Base-by-base conservation (phyloP, 495 filamentous ascomycete genomes). In the Lasiosphaeriaceae sp. region DNA sequence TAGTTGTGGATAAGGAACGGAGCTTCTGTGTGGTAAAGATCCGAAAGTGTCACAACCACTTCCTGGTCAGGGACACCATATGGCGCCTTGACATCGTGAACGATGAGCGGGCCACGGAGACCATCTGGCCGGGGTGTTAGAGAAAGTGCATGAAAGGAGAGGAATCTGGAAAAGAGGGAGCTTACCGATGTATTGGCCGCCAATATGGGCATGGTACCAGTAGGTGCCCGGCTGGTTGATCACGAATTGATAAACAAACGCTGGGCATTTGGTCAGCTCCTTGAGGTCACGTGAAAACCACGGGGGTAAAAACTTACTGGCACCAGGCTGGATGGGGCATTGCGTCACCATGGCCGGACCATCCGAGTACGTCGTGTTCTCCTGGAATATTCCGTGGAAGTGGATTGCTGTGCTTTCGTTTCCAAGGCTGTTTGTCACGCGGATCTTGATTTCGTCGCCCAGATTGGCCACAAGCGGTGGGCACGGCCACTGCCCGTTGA, bases 121-220 rank as follows among this genome's bases (percentile, higher is more conserved):
- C 86, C 86, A 66, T 89, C 86, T 52, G 19, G 3, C 20, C 21
- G 24, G 11, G 46, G 5, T n/a, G 31, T 50, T 50, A 52, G 31
- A 34, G 16, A 34, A 85, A 86, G 24, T 59, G 17, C 37, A 11
- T 12, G 3, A 9, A 14, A 22, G 44, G 44, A 5, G 31, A 39
- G 14, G 31, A 11, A 29, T 3, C 19, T 23, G 12, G 20, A 21
- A 22, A n/a, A 12, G 12, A 17, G 14, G 16, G 12, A 22, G 23
- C 29, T 9, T 26, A 56, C 54, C 45, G 26, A 56, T 56, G 21
- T 56, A 56, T 19, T 56, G 54, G 2, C 54, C 54, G 46, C 39
- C 39, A 17, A 50, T 26, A 3, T 89, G 86, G 35, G 81, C 87
- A 62, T 90, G 86, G 61, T 89, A 89, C 86, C 86, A 89, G 66